Evolutionary conservation across 2,329 filamentous ascomycete species (phyloP), one percentile per base, ranked within the genome.

Genomic region (Amauroascus verrucosus): DNA sequence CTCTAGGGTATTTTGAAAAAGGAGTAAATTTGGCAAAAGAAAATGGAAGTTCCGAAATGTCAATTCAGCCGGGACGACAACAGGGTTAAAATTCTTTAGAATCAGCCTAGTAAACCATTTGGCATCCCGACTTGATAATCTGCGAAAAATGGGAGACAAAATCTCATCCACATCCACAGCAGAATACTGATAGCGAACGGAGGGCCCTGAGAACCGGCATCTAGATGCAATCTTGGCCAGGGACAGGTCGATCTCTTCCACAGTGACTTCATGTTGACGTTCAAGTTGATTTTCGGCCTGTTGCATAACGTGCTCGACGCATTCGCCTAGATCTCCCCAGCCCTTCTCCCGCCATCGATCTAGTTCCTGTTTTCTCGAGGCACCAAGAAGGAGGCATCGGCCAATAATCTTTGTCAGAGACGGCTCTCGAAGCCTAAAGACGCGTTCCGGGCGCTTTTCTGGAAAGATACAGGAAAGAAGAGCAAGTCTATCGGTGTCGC

Each of bases 71-170:
- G 88, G 80, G 1, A 94, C 63, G 1, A 77, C 65, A 0, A 90
- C 73, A 0, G 85, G 84, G n/a, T 77, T 75, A 55, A 84, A 86
- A 57, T 83, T 79, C 63, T 94, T 93, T 26, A 95, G 72, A 5
- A 95, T 75, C 28, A 96, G 72, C 2, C 90, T 78, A 0, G 86
- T 86, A 9, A 95, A 75, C 90, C 90, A 96, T 69, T 95, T 95
- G 3, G 83, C 85, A 63, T 95, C 86, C 41, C 75, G 73, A 2
- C 86, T 79, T 44, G 74, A 74, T 8, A 88, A 64, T 6, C 79
- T 77, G 28, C 69, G 72, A 61, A 85, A 86, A 0, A 90, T 63
- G 0, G 65, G 64, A 18, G 73, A 73, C 1, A 91, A 66, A 2
- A 75, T 65, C 3, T 70, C 67, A 20, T 73, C 67, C 62, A 78